Conservation (phyloP, 2,329 filamentous ascomycete species). For the Talaromyces sp. region DNA sequence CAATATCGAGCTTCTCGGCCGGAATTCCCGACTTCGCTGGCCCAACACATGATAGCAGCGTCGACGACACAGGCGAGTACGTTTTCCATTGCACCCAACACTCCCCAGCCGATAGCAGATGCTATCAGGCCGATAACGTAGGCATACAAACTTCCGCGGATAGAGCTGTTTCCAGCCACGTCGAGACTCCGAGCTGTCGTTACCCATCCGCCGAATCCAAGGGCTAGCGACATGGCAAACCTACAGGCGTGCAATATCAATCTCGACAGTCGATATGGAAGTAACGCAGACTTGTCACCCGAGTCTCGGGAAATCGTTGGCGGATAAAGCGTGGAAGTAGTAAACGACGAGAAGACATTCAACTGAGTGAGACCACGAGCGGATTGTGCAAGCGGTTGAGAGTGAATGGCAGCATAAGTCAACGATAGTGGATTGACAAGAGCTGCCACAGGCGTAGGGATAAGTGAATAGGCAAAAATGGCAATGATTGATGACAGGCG, state of each 20-base stretch:
- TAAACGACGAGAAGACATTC: slow-evolving; percentile 65
- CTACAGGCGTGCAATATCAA: slow-evolving; percentile 84
- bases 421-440: slow-evolving; percentile 87
- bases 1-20: slow-evolving; percentile 67
- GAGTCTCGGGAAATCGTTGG: slow-evolving; percentile 35
- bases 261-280: slow-evolving; percentile 86
- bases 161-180: slow-evolving; percentile 45
- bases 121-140: slow-evolving; percentile 91
- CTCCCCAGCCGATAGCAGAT: slow-evolving; percentile 89
- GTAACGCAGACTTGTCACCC: slow-evolving; percentile 49
- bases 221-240: slow-evolving; percentile 80
- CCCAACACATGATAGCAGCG: slow-evolving; percentile 87
- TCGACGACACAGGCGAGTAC: slow-evolving; percentile 83
- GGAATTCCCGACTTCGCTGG: slow-evolving; percentile 71
- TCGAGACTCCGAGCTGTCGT: slow-evolving; percentile 76
- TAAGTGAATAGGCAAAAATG: slow-evolving; percentile 68
- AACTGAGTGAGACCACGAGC: slow-evolving; percentile 76
- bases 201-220: slow-evolving; percentile 96
- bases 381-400: slow-evolving; percentile 69
- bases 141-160: slow-evolving; percentile 81
- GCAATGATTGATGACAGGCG: slow-evolving; percentile 64
- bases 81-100: slow-evolving; percentile 85
- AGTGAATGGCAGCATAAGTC: slow-evolving; percentile 91
- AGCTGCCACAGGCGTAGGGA: slow-evolving; percentile 78
- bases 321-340: slow-evolving; percentile 57